Evolutionary conservation across 139 green algal genomes (phyloP).

Genomic region (Picochlorum sp.): DNA sequence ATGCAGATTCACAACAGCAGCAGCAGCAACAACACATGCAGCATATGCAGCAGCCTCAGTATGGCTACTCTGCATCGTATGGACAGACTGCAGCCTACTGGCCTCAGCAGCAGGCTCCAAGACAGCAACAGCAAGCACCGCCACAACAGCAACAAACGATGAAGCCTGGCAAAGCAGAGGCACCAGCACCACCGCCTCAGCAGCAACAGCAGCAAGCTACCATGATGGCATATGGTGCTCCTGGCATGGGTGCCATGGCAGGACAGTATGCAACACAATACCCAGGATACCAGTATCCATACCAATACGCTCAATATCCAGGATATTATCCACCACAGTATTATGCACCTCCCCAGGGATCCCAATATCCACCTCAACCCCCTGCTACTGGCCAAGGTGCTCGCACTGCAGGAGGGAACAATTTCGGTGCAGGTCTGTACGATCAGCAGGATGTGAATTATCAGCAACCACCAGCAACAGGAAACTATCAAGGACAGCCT

Average conservation of each 20-base stretch:
- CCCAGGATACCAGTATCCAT: background rate
- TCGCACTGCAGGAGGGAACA: background rate
- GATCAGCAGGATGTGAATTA: background rate
- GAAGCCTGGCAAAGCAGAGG: background rate
- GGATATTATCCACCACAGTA: conserved; percentile 11
- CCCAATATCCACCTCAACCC: background rate
- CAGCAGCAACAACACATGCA: conserved; percentile 3
- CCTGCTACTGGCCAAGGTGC: background rate
- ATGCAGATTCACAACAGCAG: conserved; percentile 14
- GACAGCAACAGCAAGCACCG: conserved; percentile 8
- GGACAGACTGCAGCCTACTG: background rate
- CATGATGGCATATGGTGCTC: conserved; percentile 1
- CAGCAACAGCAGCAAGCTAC: background rate
- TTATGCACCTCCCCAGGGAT: background rate
- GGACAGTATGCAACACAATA: conserved; percentile 3
- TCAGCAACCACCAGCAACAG: background rate
- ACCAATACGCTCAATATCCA: conserved; percentile 10
- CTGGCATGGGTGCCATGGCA: conserved; percentile 7
- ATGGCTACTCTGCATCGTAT: background rate
- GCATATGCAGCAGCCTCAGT: conserved; percentile 5
- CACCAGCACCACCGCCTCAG: background rate
- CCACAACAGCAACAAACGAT: background rate
- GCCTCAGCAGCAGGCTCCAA: conserved; percentile 1
- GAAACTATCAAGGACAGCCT: conserved; percentile 1
- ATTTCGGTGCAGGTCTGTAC: background rate